Conservation (phyloP, 2,329 filamentous ascomycete genomes). For the Verticillium albo-atrum region DNA sequence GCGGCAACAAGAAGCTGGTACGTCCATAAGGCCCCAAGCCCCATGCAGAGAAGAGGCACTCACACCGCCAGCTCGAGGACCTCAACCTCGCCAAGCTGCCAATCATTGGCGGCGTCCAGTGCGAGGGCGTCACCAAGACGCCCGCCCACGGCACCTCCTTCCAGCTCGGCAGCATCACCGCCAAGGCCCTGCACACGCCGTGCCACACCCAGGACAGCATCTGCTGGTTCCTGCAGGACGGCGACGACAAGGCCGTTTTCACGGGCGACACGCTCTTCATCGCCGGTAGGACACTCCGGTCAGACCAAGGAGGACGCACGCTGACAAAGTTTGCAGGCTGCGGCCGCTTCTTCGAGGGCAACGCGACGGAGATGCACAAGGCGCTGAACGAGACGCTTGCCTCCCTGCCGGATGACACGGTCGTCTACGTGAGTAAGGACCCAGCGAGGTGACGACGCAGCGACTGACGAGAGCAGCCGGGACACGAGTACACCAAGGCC, state of each 20-base stretch:
- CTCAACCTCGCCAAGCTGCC: slow-evolving; percentile 59
- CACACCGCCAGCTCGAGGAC: slow-evolving; percentile 25
- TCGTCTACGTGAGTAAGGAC: slow-evolving; percentile 67
- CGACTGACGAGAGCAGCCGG: slow-evolving; percentile 54
- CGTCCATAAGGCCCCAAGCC: slow-evolving; percentile 14
- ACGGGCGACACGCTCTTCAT: slow-evolving; percentile 97
- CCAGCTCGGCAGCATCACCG: slow-evolving; percentile 75
- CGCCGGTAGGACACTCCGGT: slow-evolving; percentile 57
- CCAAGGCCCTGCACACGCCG: slow-evolving; percentile 88
- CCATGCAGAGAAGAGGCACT: neutral
- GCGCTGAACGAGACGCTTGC: slow-evolving; percentile 84
- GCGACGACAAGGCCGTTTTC: slow-evolving; percentile 72
- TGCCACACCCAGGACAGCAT: slow-evolving; percentile 99
- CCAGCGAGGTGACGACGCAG: no score
- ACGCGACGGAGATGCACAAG: slow-evolving; percentile 83
- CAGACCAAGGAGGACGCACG: no score
- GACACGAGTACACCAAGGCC: slow-evolving; percentile 96
- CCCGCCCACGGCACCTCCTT: slow-evolving; percentile 74
- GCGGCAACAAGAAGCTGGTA: slow-evolving; percentile 82
- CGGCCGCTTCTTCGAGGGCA: slow-evolving; percentile 94
- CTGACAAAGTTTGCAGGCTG: slow-evolving; percentile 55
- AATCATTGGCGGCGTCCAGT: slow-evolving; percentile 86
- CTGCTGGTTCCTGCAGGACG: slow-evolving; percentile 88
- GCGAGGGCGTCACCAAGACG: slow-evolving; percentile 72
- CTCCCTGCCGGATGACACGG: slow-evolving; percentile 80